Percentiles rank a stretch among this genome's conserved stretches.
Evolutionary conservation across 129 eudicot genomes (phyloP).

Genomic region (Deinandra increscens): DNA sequence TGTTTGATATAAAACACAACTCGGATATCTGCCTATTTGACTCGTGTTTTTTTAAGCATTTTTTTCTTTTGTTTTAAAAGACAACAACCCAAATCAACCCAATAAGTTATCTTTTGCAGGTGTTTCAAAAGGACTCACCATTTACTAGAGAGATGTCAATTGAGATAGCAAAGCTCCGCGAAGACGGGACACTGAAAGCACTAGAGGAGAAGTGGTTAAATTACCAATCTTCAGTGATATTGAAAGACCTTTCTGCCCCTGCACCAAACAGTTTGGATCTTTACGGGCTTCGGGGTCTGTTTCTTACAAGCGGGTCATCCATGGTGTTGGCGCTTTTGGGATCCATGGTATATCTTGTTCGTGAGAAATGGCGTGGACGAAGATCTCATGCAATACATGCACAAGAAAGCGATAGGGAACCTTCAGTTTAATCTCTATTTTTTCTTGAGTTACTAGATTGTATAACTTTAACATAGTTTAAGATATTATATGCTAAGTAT

Average conservation of each 20-base stretch:
- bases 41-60: too few relatives aligned
- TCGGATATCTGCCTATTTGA: too few relatives aligned
- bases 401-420: conserved; percentile 4
- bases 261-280: conserved; percentile 12
- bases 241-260: background rate
- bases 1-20: too few relatives aligned
- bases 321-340: conserved; percentile 20
- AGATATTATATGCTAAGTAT: too few relatives aligned
- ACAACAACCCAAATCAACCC: too few relatives aligned
- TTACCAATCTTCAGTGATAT: background rate
- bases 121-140: conserved; percentile 40
- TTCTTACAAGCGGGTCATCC: conserved; percentile 17
- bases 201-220: conserved; percentile 45
- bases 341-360: background rate
- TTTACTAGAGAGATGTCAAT: conserved; percentile 33
- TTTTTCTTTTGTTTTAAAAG: too few relatives aligned
- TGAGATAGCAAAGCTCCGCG: conserved; percentile 37
- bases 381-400: conserved; percentile 13
- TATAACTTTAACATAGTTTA: too few relatives aligned
- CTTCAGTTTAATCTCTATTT: background rate
- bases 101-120: conserved; percentile 15
- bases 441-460: too few relatives aligned
- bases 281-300: conserved; percentile 25
- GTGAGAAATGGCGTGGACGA: conserved; percentile 4
- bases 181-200: conserved; percentile 37